These are phyloP conservation scores for Saccharomyces hybrid DNA, from an alignment of 1,139 yeast species.

Conservation along the genomic window DNA sequence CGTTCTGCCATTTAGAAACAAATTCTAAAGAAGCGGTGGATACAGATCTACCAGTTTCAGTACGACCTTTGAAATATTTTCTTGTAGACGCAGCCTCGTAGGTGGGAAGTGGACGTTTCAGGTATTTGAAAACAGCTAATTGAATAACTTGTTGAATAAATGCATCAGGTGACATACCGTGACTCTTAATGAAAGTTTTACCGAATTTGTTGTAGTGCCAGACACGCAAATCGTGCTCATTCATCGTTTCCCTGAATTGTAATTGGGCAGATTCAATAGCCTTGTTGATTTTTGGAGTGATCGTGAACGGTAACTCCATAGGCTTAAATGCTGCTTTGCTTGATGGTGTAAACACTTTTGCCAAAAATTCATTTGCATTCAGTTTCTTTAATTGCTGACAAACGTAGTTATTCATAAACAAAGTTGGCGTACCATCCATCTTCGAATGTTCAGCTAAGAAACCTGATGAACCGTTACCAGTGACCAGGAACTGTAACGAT, in stretches of 20 bases:
- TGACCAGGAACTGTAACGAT: constrained; percentile 77
- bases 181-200: constrained; percentile 58
- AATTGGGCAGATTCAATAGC: constrained; percentile 51
- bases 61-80: constrained; percentile 80
- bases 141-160: constrained; percentile 70
- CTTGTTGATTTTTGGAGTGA: constrained; percentile 44
- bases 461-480: constrained; percentile 82
- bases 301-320: constrained; percentile 37
- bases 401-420: constrained; percentile 75
- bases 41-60: constrained; percentile 91
- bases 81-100: constrained; percentile 96
- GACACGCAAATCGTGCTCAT: constrained; percentile 51
- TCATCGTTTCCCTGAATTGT: constrained; percentile 46
- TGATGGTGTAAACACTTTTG: constrained; percentile 22
- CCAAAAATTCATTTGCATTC: constrained; percentile 37
- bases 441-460: constrained; percentile 93
- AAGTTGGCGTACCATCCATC: constrained; percentile 98
- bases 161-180: constrained; percentile 71
- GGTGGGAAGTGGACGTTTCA: constrained; percentile 80
- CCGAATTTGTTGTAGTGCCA: constrained; percentile 71
- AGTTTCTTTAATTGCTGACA: constrained; percentile 48
- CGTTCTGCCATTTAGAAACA: constrained; percentile 68
- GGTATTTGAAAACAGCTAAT: constrained; percentile 68
- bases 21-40: constrained; percentile 67
- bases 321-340: constrained; percentile 16